Evolutionary conservation across 2,329 filamentous ascomycete genomes (phyloP).

Genomic region (Madurella mycetomatis): DNA sequence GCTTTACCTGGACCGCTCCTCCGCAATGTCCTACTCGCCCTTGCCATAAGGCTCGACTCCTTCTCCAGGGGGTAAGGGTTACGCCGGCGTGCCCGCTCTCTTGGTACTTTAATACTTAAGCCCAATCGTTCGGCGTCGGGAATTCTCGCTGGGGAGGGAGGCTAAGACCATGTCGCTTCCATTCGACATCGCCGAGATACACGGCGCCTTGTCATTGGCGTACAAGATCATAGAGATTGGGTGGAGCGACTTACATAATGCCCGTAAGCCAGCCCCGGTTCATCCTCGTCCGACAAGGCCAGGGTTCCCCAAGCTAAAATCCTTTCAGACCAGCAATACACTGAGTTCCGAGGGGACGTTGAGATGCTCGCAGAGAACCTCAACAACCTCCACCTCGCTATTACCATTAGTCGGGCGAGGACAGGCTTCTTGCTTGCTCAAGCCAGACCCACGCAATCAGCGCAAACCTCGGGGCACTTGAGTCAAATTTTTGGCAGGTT

Average conservation of each 20-base stretch:
- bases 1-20: no score
- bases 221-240: constrained; percentile 9
- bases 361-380: not conserved
- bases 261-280: not conserved
- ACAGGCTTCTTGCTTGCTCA: not conserved
- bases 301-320: no score
- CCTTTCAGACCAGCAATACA: constrained; percentile 9
- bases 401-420: not conserved
- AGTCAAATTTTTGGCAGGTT: constrained; percentile 7
- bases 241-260: constrained; percentile 5
- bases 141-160: not conserved
- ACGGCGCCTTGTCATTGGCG: constrained; percentile 4
- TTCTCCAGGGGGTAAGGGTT: no score
- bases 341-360: constrained; percentile 9
- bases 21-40: no score
- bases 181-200: constrained; percentile 10
- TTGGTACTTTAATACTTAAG: no score
- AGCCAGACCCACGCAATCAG: not conserved
- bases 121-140: not conserved
- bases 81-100: not conserved
- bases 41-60: no score
- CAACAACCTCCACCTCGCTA: not conserved
- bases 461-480: not conserved
- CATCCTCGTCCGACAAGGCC: no score
- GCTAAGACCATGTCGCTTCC: constrained; percentile 10